These are phyloP conservation scores for Phytophthora quininea DNA, from an alignment of 352 stramenopile genomes.

Conservation along the genomic window DNA sequence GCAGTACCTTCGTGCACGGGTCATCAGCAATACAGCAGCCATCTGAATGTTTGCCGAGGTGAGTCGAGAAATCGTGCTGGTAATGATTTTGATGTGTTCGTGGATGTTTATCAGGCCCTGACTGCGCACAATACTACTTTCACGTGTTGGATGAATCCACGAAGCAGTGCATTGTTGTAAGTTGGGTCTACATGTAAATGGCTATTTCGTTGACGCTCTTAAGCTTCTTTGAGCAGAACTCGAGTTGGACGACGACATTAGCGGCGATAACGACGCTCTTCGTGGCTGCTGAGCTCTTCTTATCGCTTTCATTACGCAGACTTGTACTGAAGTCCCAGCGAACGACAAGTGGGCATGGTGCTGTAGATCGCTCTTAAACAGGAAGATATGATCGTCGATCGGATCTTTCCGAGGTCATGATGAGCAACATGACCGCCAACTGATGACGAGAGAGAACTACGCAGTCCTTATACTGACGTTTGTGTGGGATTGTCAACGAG, in stretches of 20 bases:
- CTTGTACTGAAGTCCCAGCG: conserved; percentile 23
- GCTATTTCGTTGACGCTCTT: background rate
- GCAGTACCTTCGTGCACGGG: conserved; percentile 36
- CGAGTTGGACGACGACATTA: conserved; percentile 43
- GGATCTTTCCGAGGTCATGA: too few relatives aligned
- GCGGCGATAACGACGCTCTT: conserved; percentile 43
- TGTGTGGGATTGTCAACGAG: too few relatives aligned
- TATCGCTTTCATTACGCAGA: conserved; percentile 40
- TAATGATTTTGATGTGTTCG: background rate
- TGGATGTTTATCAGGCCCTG: conserved; percentile 41
- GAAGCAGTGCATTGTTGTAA: conserved; percentile 64
- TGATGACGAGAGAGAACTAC: too few relatives aligned
- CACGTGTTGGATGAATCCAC: conserved; percentile 48
- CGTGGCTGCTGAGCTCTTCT: conserved; percentile 43
- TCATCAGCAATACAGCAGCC: conserved; percentile 42
- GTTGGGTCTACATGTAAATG: conserved; percentile 11
- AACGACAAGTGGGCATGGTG: background rate
- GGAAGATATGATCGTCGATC: too few relatives aligned
- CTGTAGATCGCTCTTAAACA: too few relatives aligned
- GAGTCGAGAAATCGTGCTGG: background rate
- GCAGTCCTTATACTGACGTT: too few relatives aligned
- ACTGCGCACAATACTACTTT: conserved; percentile 72
- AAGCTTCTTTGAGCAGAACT: conserved; percentile 31
- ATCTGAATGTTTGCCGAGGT: conserved; percentile 65
- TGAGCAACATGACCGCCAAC: too few relatives aligned